Base-by-base conservation (phyloP, 805 yeast species). In the Metschnikowia cubensis region DNA sequence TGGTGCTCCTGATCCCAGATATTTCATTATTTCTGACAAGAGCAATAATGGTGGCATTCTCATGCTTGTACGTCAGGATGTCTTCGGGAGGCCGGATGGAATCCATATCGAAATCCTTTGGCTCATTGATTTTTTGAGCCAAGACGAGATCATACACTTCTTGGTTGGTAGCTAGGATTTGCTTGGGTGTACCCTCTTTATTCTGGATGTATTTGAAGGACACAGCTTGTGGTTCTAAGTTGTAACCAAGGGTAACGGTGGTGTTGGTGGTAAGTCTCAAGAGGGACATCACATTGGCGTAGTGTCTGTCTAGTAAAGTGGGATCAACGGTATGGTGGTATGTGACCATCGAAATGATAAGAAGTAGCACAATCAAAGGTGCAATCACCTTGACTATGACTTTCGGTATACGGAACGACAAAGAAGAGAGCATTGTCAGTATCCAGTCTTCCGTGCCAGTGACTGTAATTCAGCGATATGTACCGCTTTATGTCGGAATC, bases 21-120 rank as follows among this genome's bases (percentile, higher is more conserved):
- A 77, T 61, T 59, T 89, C 96, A 6, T 75, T 60, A 60, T 88
- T 87, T 52, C 90, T 71, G n/a, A 85, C 94, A 48, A 89, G 69
- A 3, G 88, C 80, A 15, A 86, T 61, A 45, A 89, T 74, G 0
- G 96, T 86, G 2, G 96, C 96, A 59, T 83, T 87, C 6, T 85
- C 91, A n/a, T 70, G 65, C 21, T 68, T 55, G 54, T 70, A 73
- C 3, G 37, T 43, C 31, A 50, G 58, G 13, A 58, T 37, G 18
- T 66, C 67, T 8, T 39, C 51, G n/a, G 45, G 45, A 5, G 70
- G 71, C 35, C 71, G 57, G 37, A 67, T 60, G 4, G 56, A 35
- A 25, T 59, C 63, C 3, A 71, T 53, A 49, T 70, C 64, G 48
- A 59, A 62, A 47, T 71, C 75, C 50, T 73, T 74, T 1, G 88